Percentiles rank a stretch among this genome's conserved stretches.
Evolutionary conservation across 345 rosid genomes (phyloP).

Genomic region (Acer saccharum): DNA sequence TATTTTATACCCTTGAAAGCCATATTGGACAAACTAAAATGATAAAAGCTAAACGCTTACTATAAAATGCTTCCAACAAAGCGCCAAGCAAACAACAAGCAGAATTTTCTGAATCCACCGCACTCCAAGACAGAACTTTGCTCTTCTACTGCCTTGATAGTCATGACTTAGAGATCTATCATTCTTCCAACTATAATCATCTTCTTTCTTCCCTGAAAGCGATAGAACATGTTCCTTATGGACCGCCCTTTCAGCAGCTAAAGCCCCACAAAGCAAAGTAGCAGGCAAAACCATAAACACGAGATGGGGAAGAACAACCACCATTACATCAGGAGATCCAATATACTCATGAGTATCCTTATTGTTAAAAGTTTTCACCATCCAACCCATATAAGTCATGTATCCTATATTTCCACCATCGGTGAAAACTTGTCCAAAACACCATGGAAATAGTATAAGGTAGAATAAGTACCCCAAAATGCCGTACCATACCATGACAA

Average conservation of each 20-base stretch:
- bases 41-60: conserved; percentile 35
- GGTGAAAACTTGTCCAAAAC: conserved; percentile 66
- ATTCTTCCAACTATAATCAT: conserved; percentile 43
- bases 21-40: conserved; percentile 1
- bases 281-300: conserved; percentile 67
- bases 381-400: conserved; percentile 94
- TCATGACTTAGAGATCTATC: conserved; percentile 32
- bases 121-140: conserved; percentile 31
- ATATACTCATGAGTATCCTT: conserved; percentile 47
- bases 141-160: conserved; percentile 23
- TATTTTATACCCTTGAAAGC: too few species aligned
- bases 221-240: conserved; percentile 54
- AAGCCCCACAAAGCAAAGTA: conserved; percentile 45
- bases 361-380: conserved; percentile 35
- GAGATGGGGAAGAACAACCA: conserved; percentile 82
- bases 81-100: conserved; percentile 55
- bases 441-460: conserved; percentile 80
- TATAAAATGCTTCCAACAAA: conserved; percentile 80
- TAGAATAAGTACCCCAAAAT: conserved; percentile 59
- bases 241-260: conserved; percentile 75
- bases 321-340: conserved; percentile 84
- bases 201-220: conserved; percentile 71
- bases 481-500: conserved; percentile 67
- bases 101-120: conserved; percentile 60
- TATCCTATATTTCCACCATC: conserved; percentile 52